Evolutionary conservation across 805 yeast species (phyloP).

Genomic region (Wickerhamomyces sydowiorum): DNA sequence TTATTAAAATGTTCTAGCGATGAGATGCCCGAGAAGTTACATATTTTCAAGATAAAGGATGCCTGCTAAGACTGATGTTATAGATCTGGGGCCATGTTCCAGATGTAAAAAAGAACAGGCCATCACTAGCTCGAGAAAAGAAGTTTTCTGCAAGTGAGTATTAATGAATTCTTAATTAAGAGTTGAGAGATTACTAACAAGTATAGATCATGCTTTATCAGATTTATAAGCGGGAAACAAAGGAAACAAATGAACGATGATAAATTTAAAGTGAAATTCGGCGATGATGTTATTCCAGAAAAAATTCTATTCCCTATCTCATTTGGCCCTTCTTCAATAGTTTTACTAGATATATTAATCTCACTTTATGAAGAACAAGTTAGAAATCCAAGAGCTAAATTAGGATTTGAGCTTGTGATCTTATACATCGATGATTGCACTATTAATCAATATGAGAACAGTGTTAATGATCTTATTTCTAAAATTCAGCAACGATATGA

Average conservation of each 20-base stretch:
- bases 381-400: constrained; percentile 52
- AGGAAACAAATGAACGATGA: constrained; percentile 70
- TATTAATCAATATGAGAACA: constrained; percentile 10
- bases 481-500: constrained; percentile 15
- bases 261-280: constrained; percentile 66
- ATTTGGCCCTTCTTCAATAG: constrained; percentile 63
- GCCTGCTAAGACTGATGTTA: neutral
- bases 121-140: constrained; percentile 50
- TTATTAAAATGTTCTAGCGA: neutral
- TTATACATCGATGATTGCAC: constrained; percentile 40
- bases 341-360: constrained; percentile 59
- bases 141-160: constrained; percentile 51
- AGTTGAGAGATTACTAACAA: constrained; percentile 4
- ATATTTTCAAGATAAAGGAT: neutral
- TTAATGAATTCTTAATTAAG: too few relatives aligned
- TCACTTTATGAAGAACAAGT: constrained; percentile 59
- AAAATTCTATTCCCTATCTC: constrained; percentile 57
- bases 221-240: constrained; percentile 74
- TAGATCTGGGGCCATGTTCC: constrained; percentile 11
- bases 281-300: constrained; percentile 34
- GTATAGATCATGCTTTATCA: constrained; percentile 49
- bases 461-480: constrained; percentile 8
- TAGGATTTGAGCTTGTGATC: constrained; percentile 60
- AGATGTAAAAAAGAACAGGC: constrained; percentile 44
- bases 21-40: too few relatives aligned